Evolutionary conservation across 495 filamentous ascomycete genomes (phyloP).

Genomic region (Hypoxylon fragiforme): DNA sequence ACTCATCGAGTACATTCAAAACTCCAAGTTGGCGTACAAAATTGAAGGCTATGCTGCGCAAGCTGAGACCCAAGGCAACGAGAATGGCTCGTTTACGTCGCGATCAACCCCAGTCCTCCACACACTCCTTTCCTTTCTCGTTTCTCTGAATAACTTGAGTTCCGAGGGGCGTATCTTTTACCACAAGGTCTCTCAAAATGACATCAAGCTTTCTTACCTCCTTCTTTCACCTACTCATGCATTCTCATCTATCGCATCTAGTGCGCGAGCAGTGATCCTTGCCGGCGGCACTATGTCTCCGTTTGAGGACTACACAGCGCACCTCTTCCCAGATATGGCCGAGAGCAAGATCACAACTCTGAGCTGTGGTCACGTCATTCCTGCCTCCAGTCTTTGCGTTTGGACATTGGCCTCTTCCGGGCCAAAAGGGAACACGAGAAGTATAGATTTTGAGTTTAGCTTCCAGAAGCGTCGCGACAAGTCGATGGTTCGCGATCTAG

Average conservation of each 20-base stretch:
- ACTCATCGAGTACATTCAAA: constrained; percentile 80
- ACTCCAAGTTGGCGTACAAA: constrained; percentile 93
- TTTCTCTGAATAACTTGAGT: constrained; percentile 84
- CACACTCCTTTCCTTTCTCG: constrained; percentile 79
- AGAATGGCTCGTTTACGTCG: constrained; percentile 21
- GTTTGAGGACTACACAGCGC: constrained; percentile 82
- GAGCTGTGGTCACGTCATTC: constrained; percentile 94
- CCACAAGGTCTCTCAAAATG: constrained; percentile 51
- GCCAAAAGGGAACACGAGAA: constrained; percentile 47
- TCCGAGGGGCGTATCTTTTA: constrained; percentile 87
- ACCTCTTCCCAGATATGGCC: constrained; percentile 79
- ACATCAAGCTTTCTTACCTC: constrained; percentile 76
- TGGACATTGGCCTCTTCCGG: constrained; percentile 54
- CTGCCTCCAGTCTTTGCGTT: constrained; percentile 75
- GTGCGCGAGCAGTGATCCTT: constrained; percentile 85
- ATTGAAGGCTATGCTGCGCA: constrained; percentile 82
- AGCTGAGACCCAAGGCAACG: constrained; percentile 49
- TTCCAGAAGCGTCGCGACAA: constrained; percentile 70
- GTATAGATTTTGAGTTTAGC: constrained; percentile 80
- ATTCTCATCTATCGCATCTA: constrained; percentile 84
- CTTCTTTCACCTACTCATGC: constrained; percentile 92
- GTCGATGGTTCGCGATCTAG: constrained; percentile 72
- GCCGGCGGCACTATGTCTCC: constrained; percentile 98
- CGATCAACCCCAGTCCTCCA: constrained; percentile 74
- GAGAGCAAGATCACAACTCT: constrained; percentile 70